Evolutionary conservation across 371 early-diverging fungal species (phyloP).

Genomic region (Mucor lusitanicus): DNA sequence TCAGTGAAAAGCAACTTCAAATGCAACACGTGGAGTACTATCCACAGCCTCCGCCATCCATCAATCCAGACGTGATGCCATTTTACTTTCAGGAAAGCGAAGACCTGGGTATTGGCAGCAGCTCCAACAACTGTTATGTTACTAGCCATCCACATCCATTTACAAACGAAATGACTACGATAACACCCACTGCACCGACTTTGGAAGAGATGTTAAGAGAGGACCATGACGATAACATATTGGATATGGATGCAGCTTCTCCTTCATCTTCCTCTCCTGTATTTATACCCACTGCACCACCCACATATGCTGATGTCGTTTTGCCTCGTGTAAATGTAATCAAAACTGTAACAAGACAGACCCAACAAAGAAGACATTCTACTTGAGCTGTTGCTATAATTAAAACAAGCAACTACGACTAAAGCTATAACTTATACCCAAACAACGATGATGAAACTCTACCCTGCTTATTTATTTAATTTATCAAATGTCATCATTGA

Average conservation of each 20-base stretch:
- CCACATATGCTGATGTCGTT: conserved; percentile 10
- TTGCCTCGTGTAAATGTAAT: background rate
- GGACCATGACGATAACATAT: background rate
- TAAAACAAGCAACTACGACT: background rate
- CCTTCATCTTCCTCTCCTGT: background rate
- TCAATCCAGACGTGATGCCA: background rate
- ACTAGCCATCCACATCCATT: background rate
- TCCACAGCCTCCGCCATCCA: background rate
- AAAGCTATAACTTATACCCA: background rate
- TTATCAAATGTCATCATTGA: too few relatives aligned
- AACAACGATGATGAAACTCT: background rate
- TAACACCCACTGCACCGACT: conserved; percentile 4
- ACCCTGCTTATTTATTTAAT: too few relatives aligned
- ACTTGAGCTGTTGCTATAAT: background rate
- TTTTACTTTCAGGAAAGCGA: background rate
- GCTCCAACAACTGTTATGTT: background rate
- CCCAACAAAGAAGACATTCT: background rate
- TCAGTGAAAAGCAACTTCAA: background rate
- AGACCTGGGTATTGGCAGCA: background rate
- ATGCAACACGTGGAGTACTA: background rate
- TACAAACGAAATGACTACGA: background rate
- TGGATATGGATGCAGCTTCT: background rate
- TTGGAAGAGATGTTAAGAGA: background rate
- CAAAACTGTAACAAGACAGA: background rate
- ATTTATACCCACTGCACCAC: background rate